phyloP scores from a whole-genome alignment of 2,329 filamentous ascomycete species.

The Verticillium tricorpus region DNA sequence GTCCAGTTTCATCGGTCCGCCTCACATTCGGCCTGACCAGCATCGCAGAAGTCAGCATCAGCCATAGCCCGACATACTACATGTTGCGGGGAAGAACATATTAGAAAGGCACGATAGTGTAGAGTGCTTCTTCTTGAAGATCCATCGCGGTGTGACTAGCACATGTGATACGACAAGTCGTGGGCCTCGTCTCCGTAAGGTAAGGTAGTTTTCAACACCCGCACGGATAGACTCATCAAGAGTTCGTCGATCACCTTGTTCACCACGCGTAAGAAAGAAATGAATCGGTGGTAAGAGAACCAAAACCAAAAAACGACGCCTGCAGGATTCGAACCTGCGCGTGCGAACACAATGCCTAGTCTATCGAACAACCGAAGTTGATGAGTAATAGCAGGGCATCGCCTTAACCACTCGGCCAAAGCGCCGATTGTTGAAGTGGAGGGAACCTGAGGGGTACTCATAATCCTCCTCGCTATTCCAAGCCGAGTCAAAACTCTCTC shows the following conservation, averaged over 20 bases:
- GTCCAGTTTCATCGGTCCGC: not conserved
- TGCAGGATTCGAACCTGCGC: not conserved
- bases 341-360: not conserved
- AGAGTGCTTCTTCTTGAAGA: not conserved
- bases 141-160: not conserved
- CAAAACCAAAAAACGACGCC: not conserved
- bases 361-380: not conserved
- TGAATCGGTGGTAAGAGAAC: not conserved
- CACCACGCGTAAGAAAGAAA: not conserved
- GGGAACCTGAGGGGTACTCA: not conserved
- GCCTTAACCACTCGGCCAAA: not conserved
- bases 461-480: not conserved
- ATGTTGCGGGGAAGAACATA: not conserved
- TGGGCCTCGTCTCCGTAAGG: not conserved
- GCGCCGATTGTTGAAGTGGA: not conserved
- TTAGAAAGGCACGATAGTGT: not conserved
- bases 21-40: not conserved
- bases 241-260: not conserved
- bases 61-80: not conserved
- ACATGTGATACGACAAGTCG: not conserved
- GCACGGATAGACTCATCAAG: slow-evolving; percentile 2
- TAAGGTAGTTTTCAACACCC: not conserved
- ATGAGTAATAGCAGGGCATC: not conserved
- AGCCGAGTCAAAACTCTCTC: not conserved
- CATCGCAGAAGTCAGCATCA: not conserved